A percentile compares a stretch with the other conserved stretches of the same genome.
Conservation (phyloP, 805 yeast species). For the Candida nitratophila region DNA sequence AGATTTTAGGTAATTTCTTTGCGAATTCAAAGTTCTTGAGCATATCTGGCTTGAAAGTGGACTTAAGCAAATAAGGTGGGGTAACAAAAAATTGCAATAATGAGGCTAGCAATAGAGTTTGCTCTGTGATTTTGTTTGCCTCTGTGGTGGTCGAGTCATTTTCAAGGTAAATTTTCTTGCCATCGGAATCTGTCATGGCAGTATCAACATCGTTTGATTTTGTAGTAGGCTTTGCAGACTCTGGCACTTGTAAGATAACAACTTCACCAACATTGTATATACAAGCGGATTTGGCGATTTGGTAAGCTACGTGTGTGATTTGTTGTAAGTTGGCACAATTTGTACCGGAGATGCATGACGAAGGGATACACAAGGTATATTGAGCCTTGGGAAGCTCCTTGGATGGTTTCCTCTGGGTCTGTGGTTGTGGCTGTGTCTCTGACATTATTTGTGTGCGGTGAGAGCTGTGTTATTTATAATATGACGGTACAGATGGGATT, state of each 20-base stretch:
- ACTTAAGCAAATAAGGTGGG: slow-evolving; percentile 69
- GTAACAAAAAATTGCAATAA: slow-evolving; percentile 77
- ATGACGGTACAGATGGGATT: too few relatives aligned
- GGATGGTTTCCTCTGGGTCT: slow-evolving; percentile 1
- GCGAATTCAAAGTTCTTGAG: slow-evolving; percentile 54
- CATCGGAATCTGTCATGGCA: slow-evolving; percentile 4
- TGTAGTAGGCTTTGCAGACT: slow-evolving; percentile 5
- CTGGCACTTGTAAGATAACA: slow-evolving; percentile 53
- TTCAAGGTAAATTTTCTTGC: slow-evolving; percentile 6
- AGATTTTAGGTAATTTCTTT: slow-evolving; percentile 58
- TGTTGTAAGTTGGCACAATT: slow-evolving; percentile 66
- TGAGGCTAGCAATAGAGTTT: slow-evolving; percentile 53
- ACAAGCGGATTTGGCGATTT: slow-evolving; percentile 70
- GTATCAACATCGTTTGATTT: neutral
- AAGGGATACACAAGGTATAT: slow-evolving; percentile 67
- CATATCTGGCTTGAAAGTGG: slow-evolving; percentile 43
- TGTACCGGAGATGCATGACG: slow-evolving; percentile 46
- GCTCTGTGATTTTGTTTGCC: slow-evolving; percentile 4
- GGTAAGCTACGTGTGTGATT: slow-evolving; percentile 66
- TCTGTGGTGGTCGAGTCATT: slow-evolving; percentile 10
- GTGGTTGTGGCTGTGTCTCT: too few relatives aligned
- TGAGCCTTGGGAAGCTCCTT: slow-evolving; percentile 16
- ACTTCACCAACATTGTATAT: slow-evolving; percentile 68
- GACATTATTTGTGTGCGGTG: too few relatives aligned
- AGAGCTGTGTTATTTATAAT: too few relatives aligned